Percentiles rank a stretch among this genome's conserved stretches.
Evolutionary conservation across 352 stramenopile species (phyloP).

Genomic region (Paralagenidium karlingii): DNA sequence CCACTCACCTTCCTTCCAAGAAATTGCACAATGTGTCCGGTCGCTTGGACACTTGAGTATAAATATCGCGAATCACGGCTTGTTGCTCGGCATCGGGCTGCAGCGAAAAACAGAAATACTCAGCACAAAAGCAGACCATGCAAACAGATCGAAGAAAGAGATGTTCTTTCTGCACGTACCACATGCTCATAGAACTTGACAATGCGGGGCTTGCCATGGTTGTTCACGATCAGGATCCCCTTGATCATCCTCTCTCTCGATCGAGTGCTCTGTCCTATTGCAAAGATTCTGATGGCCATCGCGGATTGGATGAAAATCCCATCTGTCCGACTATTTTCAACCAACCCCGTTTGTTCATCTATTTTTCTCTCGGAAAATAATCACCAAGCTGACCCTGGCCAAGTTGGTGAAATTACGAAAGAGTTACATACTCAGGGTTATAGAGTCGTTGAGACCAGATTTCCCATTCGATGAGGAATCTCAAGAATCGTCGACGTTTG

Average conservation of each 20-base stretch:
- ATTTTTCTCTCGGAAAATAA: too few relatives aligned
- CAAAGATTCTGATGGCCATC: too few relatives aligned
- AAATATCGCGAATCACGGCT: constrained; percentile 96
- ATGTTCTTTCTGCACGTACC: constrained; percentile 32
- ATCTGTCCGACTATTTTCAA: constrained; percentile 4
- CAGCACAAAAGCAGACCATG: background rate
- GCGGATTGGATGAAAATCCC: too few relatives aligned
- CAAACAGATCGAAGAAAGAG: background rate
- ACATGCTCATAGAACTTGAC: constrained; percentile 99
- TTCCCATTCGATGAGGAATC: too few relatives aligned
- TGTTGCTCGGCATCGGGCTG: constrained; percentile 94
- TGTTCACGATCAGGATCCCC: constrained; percentile 99
- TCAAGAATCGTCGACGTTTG: too few relatives aligned
- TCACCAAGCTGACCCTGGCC: too few relatives aligned
- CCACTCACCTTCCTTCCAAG: constrained; percentile 88
- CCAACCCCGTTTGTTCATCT: too few relatives aligned
- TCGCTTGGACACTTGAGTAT: constrained; percentile 96
- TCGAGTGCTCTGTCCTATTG: background rate
- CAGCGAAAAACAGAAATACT: background rate
- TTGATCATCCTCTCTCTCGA: constrained; percentile 87
- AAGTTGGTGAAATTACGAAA: too few relatives aligned
- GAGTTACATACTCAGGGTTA: too few relatives aligned
- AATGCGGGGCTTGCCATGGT: constrained; percentile 97
- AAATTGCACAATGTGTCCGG: constrained; percentile 99
- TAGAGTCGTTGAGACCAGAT: too few relatives aligned